Evolutionary conservation across 2,329 filamentous ascomycete genomes (phyloP).

Genomic region (Ilyonectria robusta): DNA sequence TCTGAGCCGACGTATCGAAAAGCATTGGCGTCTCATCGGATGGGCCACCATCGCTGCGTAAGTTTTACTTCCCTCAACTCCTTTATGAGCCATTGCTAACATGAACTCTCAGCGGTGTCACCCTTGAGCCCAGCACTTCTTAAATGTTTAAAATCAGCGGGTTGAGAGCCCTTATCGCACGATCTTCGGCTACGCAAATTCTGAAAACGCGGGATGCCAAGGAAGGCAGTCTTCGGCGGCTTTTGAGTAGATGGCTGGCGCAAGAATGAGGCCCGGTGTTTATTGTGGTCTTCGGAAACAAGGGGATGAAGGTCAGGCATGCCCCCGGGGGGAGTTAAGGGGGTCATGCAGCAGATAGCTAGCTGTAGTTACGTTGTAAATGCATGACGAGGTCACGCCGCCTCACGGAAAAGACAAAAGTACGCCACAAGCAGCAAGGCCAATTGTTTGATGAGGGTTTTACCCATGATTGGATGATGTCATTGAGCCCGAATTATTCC

Average conservation of each 20-base stretch:
- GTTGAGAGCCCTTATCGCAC: constrained; percentile 40
- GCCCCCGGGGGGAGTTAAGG: constrained; percentile 28
- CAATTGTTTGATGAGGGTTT: constrained; percentile 39
- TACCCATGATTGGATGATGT: not conserved
- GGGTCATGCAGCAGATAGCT: constrained; percentile 37
- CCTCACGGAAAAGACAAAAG: constrained; percentile 40
- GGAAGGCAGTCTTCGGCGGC: constrained; percentile 38
- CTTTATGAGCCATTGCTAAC: constrained; percentile 28
- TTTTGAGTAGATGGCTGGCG: constrained; percentile 49
- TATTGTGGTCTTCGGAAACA: constrained; percentile 40
- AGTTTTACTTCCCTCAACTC: constrained; percentile 51
- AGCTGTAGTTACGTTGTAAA: constrained; percentile 44
- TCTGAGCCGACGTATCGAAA: constrained; percentile 95
- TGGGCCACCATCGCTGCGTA: constrained; percentile 86
- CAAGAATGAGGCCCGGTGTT: constrained; percentile 46
- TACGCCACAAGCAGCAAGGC: constrained; percentile 38
- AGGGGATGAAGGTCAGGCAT: constrained; percentile 32
- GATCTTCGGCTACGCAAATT: constrained; percentile 41
- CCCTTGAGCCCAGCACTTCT: constrained; percentile 65
- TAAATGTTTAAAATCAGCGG: constrained; percentile 49
- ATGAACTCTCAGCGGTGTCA: constrained; percentile 63
- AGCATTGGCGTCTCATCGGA: constrained; percentile 97
- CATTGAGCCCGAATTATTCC: constrained; percentile 26
- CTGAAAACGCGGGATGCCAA: constrained; percentile 40
- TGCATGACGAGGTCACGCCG: constrained; percentile 43